Evolutionary conservation across 805 yeast genomes (phyloP).

Genomic region (Saccharomycopsis amapae): DNA sequence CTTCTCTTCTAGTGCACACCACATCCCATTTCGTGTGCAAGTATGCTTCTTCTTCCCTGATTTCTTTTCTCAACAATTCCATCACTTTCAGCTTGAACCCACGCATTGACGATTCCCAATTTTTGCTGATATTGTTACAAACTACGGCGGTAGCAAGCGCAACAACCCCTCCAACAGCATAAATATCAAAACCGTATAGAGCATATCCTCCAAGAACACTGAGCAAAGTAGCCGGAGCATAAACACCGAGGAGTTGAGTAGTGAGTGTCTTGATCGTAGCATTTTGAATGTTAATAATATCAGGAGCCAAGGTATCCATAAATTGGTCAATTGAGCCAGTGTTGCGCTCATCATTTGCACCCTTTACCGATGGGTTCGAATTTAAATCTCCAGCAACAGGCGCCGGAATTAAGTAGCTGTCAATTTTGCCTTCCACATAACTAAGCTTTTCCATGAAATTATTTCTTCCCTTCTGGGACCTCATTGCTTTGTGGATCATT

Average conservation of each 20-base stretch:
- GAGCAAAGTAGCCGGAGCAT: slow-evolving; percentile 13
- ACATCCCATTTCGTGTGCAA: slow-evolving; percentile 7
- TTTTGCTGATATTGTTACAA: slow-evolving; percentile 12
- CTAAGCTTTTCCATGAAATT: slow-evolving; percentile 7
- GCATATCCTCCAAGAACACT: slow-evolving; percentile 14
- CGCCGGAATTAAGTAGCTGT: background rate
- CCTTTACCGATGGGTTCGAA: background rate
- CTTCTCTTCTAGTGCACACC: background rate
- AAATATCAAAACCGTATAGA: slow-evolving; percentile 16
- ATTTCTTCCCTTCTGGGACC: no score
- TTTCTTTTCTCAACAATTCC: slow-evolving; percentile 7
- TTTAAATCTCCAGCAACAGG: background rate
- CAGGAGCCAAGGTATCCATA: slow-evolving; percentile 6
- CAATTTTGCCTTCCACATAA: slow-evolving; percentile 20
- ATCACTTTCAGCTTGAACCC: slow-evolving; percentile 8
- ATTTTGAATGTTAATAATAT: slow-evolving; percentile 14
- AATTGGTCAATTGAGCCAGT: background rate
- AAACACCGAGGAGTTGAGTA: slow-evolving; percentile 16
- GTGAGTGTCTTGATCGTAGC: slow-evolving; percentile 7
- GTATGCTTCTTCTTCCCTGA: slow-evolving; percentile 6
- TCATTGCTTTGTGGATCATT: slow-evolving; percentile 15
- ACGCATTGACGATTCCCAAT: slow-evolving; percentile 11
- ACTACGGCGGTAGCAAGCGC: slow-evolving; percentile 13
- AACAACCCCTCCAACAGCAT: slow-evolving; percentile 13
- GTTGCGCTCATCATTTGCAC: background rate